These are phyloP conservation scores for Xylariales sp. DNA, from an alignment of 2,329 filamentous ascomycete genomes.

Conservation along the genomic window DNA sequence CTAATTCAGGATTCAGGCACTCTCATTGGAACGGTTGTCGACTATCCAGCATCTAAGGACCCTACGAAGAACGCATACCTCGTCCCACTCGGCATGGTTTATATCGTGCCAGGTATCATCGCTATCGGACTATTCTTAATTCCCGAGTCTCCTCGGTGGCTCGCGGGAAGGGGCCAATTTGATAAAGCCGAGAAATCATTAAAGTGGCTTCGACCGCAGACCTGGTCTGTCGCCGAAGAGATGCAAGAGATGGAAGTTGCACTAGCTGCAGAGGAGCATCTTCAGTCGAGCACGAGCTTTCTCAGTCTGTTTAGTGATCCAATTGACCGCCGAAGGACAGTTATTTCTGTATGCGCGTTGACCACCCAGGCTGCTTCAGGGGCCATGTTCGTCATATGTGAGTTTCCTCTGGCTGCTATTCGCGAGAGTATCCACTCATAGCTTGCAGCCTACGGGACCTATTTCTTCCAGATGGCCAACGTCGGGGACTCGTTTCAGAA, in stretches of 20 bases:
- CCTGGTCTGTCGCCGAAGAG: conserved; percentile 27
- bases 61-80: conserved; percentile 19
- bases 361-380: conserved; percentile 49
- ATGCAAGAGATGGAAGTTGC: conserved; percentile 32
- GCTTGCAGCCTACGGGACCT: conserved; percentile 46
- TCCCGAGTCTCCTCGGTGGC: conserved; percentile 37
- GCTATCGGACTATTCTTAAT: conserved; percentile 32
- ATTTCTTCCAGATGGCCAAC: conserved; percentile 56
- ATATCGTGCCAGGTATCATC: conserved; percentile 31
- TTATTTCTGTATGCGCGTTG: conserved; percentile 42
- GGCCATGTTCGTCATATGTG: conserved; percentile 53
- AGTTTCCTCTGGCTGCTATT: conserved; percentile 11
- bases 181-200: conserved; percentile 27
- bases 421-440: background rate
- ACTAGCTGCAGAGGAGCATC: conserved; percentile 28
- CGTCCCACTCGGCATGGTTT: conserved; percentile 23
- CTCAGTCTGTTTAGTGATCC: conserved; percentile 47
- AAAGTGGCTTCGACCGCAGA: conserved; percentile 26
- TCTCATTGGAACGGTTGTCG: conserved; percentile 44
- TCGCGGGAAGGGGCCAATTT: conserved; percentile 29
- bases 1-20: conserved; percentile 30
- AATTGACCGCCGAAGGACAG: conserved; percentile 45
- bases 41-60: conserved; percentile 31
- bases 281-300: conserved; percentile 29
- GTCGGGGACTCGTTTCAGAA: conserved; percentile 53